Conservation (phyloP, 257 asterid species). For the Jacaranda copaia region DNA sequence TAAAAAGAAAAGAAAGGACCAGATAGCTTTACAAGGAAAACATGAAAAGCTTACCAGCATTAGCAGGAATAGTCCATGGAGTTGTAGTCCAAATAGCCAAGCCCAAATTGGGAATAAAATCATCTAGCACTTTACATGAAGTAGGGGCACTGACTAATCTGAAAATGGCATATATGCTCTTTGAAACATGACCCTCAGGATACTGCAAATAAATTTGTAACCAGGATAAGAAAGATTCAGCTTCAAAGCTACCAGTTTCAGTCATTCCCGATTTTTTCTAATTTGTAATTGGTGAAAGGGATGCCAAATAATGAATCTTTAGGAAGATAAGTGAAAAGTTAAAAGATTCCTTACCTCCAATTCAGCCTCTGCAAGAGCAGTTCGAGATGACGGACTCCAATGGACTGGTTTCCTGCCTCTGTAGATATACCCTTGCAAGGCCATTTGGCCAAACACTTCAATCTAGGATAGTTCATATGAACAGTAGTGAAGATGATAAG, state of each 20-base stretch:
- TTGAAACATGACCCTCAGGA: slow-evolving; percentile 97
- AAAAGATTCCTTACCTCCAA: slow-evolving; percentile 71
- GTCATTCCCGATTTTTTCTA: slow-evolving; percentile 7
- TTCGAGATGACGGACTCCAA: slow-evolving; percentile 98
- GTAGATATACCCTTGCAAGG: slow-evolving; percentile 84
- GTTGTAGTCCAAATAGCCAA: slow-evolving; percentile 98
- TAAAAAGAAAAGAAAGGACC: not conserved
- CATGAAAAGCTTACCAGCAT: slow-evolving; percentile 69
- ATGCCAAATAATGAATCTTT: slow-evolving; percentile 29
- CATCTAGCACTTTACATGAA: slow-evolving; percentile 62
- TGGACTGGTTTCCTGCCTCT: slow-evolving; percentile 99
- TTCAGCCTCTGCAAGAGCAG: slow-evolving; percentile 99
- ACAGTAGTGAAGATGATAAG: slow-evolving; percentile 34
- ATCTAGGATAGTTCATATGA: slow-evolving; percentile 58
- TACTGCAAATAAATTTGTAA: slow-evolving; percentile 64
- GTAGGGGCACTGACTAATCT: slow-evolving; percentile 62
- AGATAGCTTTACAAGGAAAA: not conserved
- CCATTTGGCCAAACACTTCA: slow-evolving; percentile 97
- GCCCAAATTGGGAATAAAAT: slow-evolving; percentile 73
- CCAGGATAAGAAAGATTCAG: slow-evolving; percentile 28
- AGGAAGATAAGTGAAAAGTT: slow-evolving; percentile 15
- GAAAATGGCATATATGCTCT: slow-evolving; percentile 85
- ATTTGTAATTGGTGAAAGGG: slow-evolving; percentile 13
- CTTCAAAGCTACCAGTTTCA: slow-evolving; percentile 25
- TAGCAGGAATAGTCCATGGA: slow-evolving; percentile 99